Percentiles rank a stretch among this genome's conserved stretches.
Conservation (phyloP, 768 basidiomycete species). For the Boletus subparvulus region DNA sequence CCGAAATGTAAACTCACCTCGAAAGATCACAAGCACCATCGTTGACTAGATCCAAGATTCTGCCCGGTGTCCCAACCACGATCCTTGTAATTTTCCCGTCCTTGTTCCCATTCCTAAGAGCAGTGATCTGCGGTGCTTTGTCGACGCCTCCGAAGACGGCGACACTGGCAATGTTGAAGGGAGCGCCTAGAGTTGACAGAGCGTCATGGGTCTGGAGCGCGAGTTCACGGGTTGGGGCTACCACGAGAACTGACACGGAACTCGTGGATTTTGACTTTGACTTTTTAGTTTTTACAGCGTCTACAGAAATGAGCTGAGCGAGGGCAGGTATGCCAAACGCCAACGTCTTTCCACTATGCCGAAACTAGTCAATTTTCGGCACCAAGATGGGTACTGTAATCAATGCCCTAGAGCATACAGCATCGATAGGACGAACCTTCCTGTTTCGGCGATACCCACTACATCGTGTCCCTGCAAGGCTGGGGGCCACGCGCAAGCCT, state of each 20-base stretch:
- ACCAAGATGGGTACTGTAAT: background rate
- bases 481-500: slow-evolving; percentile 93
- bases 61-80: slow-evolving; percentile 93
- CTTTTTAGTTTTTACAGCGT: slow-evolving; percentile 26
- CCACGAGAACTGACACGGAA: slow-evolving; percentile 66
- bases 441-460: slow-evolving; percentile 95
- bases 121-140: slow-evolving; percentile 77
- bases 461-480: slow-evolving; percentile 82
- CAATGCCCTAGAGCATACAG: background rate
- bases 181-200: slow-evolving; percentile 67
- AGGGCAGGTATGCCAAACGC: slow-evolving; percentile 94
- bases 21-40: slow-evolving; percentile 84
- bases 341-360: slow-evolving; percentile 85
- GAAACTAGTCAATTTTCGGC: background rate
- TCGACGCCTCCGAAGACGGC: slow-evolving; percentile 96
- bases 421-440: slow-evolving; percentile 50
- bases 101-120: slow-evolving; percentile 56
- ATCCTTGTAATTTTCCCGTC: slow-evolving; percentile 61
- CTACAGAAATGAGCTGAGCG: slow-evolving; percentile 52
- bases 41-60: slow-evolving; percentile 88
- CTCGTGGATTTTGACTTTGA: slow-evolving; percentile 29
- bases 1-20: slow-evolving; percentile 44
- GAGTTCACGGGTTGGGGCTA: slow-evolving; percentile 95
- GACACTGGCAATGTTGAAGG: slow-evolving; percentile 74
- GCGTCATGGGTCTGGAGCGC: slow-evolving; percentile 94